These are phyloP conservation scores for Iris pallida DNA, from an alignment of 116 monocot species.

Conservation along the genomic window DNA sequence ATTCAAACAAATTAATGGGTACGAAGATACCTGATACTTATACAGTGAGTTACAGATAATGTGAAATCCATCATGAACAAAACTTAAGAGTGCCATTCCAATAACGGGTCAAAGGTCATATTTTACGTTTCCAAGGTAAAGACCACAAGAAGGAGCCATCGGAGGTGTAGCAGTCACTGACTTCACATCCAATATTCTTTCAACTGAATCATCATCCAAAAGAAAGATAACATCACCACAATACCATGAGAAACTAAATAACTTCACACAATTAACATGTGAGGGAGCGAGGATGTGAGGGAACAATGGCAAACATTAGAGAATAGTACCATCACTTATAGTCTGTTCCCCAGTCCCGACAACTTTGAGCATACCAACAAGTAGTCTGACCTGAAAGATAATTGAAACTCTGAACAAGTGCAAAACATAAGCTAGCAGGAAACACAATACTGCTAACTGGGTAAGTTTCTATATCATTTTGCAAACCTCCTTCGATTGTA, in stretches of 20 bases:
- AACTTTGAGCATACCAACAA: conserved; percentile 86
- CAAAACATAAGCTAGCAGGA: background rate
- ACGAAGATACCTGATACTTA: conserved; percentile 1
- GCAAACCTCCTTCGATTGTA: too few species aligned
- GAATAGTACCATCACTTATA: conserved; percentile 41
- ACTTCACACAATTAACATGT: background rate
- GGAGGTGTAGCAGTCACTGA: conserved; percentile 64
- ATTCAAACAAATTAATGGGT: too few species aligned
- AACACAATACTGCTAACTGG: too few species aligned
- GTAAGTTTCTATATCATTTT: too few species aligned
- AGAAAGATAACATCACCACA: background rate
- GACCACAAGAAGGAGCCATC: conserved; percentile 95
- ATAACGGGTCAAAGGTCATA: conserved; percentile 19
- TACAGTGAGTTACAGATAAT: background rate
- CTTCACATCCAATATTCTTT: conserved; percentile 78
- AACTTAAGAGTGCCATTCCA: background rate
- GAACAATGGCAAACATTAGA: background rate
- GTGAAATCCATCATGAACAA: background rate
- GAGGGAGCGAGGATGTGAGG: background rate
- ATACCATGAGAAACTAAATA: background rate
- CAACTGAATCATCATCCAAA: conserved; percentile 41
- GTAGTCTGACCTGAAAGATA: conserved; percentile 71
- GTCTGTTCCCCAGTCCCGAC: conserved; percentile 77
- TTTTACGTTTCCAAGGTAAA: conserved; percentile 77
- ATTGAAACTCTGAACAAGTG: background rate